Base-by-base conservation (phyloP, 257 asterid species). In the Gentiana macrophylla region DNA sequence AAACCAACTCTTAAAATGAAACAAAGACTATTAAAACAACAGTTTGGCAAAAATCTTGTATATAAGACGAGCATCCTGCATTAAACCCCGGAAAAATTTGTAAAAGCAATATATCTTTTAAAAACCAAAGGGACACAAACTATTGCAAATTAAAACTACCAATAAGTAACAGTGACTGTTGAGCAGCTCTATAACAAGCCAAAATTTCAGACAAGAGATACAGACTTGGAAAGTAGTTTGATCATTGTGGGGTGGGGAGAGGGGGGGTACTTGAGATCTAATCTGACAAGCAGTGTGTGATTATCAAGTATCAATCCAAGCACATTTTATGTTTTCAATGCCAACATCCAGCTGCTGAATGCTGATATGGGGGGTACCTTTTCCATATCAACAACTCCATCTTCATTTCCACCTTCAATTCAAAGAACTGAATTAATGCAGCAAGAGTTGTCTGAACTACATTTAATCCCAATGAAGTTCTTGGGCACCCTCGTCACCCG, bases 11-110 rank as follows among this genome's bases (percentile, higher is more conserved):
- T 24, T 24, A 24, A 24, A 24, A 24, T 24, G 24, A 24, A 24
- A 24, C 24, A 24, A 24, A 24, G 24, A 24, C 24, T 24, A 24
- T 24, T 24, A 24, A 24, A 24, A 24, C 24, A 24, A 24, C 24
- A 24, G 24, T 24, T 24, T 88, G 60, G 97, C 99, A 74, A 65
- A 92, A 24, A 87, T 77, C 79, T 92, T 88, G 67, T 88, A 88
- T 37, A 92, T 95, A 64, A 92, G 89, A 53, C 87, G 77, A 10
- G 69, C 77, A 70, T 82, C 99, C 99, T 92, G 80, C 73, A 67
- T n/a, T 60, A 55, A 41, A 41, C 9, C 46, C 46, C 12, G 32
- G 10, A 50, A 10, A 15, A 32, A 45, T 5, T 41, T 41, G 2
- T 5, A 12, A 4, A 37, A 32, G 52, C 12, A 35, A 35, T 45